These are phyloP conservation scores for Daphne laureola DNA, from an alignment of 441 rosid species.

Conservation along the genomic window DNA sequence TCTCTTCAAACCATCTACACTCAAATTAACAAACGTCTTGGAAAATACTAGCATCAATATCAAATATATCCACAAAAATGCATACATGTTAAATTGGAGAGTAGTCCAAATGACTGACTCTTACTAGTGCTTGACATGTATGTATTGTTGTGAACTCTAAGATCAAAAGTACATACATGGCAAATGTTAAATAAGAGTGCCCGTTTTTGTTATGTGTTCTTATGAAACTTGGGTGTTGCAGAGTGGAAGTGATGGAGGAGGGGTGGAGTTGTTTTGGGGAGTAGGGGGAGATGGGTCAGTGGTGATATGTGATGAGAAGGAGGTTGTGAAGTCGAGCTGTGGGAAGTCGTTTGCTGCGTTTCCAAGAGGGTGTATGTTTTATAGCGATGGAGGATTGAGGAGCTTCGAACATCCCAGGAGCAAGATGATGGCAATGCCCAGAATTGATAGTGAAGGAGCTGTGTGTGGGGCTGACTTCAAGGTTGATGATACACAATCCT, in stretches of 20 bases:
- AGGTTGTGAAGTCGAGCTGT: constrained; percentile 73
- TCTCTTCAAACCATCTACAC: not conserved
- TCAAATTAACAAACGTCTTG: not conserved
- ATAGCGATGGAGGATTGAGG: constrained; percentile 72
- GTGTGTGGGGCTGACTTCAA: constrained; percentile 80
- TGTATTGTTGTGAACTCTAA: too few relatives aligned
- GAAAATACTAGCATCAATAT: too few relatives aligned
- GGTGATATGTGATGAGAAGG: constrained; percentile 60
- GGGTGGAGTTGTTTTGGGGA: constrained; percentile 70
- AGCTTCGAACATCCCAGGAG: constrained; percentile 87
- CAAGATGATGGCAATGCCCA: constrained; percentile 72
- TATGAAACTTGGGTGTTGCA: constrained; percentile 23
- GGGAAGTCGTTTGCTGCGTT: constrained; percentile 90
- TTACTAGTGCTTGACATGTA: too few relatives aligned
- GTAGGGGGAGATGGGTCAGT: constrained; percentile 80
- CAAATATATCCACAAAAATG: too few relatives aligned
- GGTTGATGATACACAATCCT: constrained; percentile 59
- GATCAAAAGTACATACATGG: too few relatives aligned
- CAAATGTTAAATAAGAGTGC: too few relatives aligned
- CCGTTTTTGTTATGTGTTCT: not conserved
- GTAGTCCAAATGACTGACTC: too few relatives aligned
- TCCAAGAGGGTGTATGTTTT: constrained; percentile 92
- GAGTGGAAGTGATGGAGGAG: constrained; percentile 75
- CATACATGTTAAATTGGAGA: too few relatives aligned
- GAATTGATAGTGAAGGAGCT: constrained; percentile 81